Conservation (phyloP, 352 stramenopile genomes). For the Globisporangium recalcitrans region DNA sequence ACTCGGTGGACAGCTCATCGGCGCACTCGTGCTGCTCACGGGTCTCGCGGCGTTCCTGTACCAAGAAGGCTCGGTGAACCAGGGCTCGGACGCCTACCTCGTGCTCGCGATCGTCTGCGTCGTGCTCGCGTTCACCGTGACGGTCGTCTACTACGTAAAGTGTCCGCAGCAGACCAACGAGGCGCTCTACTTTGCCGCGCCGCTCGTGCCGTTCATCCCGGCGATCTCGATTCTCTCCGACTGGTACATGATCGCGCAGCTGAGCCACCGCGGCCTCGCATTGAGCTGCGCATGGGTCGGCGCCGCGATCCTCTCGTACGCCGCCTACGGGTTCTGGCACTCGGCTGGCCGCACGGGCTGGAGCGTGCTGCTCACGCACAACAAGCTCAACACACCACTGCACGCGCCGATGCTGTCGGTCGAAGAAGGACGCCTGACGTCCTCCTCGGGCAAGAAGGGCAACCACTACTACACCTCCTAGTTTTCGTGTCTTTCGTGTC, state of each 20-base stretch:
- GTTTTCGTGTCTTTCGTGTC: neutral
- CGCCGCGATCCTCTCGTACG: slow-evolving; percentile 43
- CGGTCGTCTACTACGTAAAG: slow-evolving; percentile 37
- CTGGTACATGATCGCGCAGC: slow-evolving; percentile 62
- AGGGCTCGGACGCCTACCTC: slow-evolving; percentile 26
- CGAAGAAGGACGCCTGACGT: slow-evolving; percentile 2
- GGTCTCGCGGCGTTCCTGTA: slow-evolving; percentile 47
- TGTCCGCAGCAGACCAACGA: slow-evolving; percentile 33
- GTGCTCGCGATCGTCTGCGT: slow-evolving; percentile 42
- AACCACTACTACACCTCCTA: slow-evolving; percentile 2
- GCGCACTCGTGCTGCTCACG: slow-evolving; percentile 28
- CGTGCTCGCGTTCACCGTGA: slow-evolving; percentile 27
- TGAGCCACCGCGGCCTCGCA: slow-evolving; percentile 27
- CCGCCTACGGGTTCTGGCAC: slow-evolving; percentile 43
- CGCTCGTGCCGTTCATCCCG: slow-evolving; percentile 52
- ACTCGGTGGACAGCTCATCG: slow-evolving; percentile 30
- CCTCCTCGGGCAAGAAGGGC: neutral
- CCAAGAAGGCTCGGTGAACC: slow-evolving; percentile 49
- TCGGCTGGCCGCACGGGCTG: slow-evolving; percentile 23
- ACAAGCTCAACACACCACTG: neutral
- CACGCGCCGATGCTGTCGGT: neutral
- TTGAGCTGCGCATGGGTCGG: slow-evolving; percentile 42
- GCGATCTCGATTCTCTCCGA: slow-evolving; percentile 47
- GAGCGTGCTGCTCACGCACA: neutral
- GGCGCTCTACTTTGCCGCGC: slow-evolving; percentile 30